phyloP scores from a whole-genome alignment of 108 stramenopile genomes.

The Cyclotella choctawhatcheeana region DNA sequence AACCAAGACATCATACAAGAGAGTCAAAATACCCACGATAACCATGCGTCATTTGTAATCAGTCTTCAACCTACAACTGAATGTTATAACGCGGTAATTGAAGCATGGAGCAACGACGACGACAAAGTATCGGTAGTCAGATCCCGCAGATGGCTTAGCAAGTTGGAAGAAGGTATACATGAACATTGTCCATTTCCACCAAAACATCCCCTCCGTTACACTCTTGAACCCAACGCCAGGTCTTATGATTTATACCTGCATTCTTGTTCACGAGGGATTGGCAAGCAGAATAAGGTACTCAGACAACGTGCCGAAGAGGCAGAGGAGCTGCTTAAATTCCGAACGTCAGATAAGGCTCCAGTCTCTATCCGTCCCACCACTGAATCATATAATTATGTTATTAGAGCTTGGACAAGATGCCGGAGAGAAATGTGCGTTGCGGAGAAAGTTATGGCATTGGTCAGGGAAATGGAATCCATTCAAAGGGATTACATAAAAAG shows the following conservation, averaged over 20 bases:
- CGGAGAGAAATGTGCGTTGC: constrained; percentile 46
- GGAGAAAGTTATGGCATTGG: constrained; percentile 48
- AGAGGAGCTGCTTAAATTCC: constrained; percentile 51
- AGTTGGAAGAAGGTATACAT: constrained; percentile 28
- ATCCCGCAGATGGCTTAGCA: constrained; percentile 77
- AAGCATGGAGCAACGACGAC: constrained; percentile 73
- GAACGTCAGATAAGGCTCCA: constrained; percentile 42
- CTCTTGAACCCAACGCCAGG: constrained; percentile 53
- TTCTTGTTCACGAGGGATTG: constrained; percentile 67
- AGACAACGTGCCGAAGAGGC: constrained; percentile 53
- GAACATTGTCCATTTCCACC: background rate
- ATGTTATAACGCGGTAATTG: constrained; percentile 76
- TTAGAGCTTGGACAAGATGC: constrained; percentile 81
- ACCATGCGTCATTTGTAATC: constrained; percentile 21
- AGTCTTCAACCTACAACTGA: constrained; percentile 55
- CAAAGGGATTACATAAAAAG: constrained; percentile 41
- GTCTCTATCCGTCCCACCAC: constrained; percentile 57
- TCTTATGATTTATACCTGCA: constrained; percentile 78
- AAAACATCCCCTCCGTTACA: constrained; percentile 4
- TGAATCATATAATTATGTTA: constrained; percentile 77
- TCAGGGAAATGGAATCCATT: constrained; percentile 68
- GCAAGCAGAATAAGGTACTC: constrained; percentile 41
- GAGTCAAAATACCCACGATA: constrained; percentile 6
- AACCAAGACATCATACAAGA: background rate
- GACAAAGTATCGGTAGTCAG: constrained; percentile 58